A percentile compares a stretch with the other conserved stretches of the same genome.
Conservation (phyloP, 208 protist species). For the Trypanosoma theileri region DNA sequence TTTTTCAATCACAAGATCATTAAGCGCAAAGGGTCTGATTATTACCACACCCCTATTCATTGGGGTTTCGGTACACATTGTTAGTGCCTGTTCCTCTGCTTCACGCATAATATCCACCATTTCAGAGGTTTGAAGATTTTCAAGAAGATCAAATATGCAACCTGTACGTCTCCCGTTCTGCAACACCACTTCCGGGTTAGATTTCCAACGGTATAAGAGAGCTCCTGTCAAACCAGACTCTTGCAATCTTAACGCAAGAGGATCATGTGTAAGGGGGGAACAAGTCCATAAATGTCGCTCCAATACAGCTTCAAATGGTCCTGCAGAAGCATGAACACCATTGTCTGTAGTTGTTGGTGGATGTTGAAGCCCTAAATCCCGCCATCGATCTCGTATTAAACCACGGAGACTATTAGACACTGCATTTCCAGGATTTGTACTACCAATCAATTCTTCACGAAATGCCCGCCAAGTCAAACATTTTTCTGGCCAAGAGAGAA, state of each 20-base stretch:
- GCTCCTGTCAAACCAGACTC: conserved; percentile 43
- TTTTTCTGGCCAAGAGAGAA: conserved; percentile 61
- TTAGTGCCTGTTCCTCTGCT: conserved; percentile 33
- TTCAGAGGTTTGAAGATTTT: conserved; percentile 46
- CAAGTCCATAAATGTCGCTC: conserved; percentile 65
- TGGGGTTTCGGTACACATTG: conserved; percentile 13
- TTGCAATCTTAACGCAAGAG: conserved; percentile 33
- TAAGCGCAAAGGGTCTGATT: conserved; percentile 50
- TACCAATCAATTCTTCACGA: conserved; percentile 50
- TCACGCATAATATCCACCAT: conserved; percentile 36
- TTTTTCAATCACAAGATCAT: conserved; percentile 27
- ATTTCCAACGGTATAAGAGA: conserved; percentile 31
- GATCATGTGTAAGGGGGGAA: conserved; percentile 32
- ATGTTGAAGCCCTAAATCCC: conserved; percentile 44
- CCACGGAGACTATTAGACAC: conserved; percentile 43
- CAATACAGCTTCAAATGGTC: conserved; percentile 54
- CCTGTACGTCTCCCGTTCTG: conserved; percentile 8
- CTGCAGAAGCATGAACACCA: conserved; percentile 63
- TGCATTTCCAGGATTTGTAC: conserved; percentile 48
- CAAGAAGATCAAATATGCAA: conserved; percentile 39
- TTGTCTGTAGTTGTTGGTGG: conserved; percentile 67
- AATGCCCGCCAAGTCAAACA: conserved; percentile 48
- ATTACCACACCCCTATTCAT: conserved; percentile 58
- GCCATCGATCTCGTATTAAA: conserved; percentile 50
- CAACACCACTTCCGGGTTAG: conserved; percentile 34